Evolutionary conservation across 192 early-diverging fungal species (phyloP).

Genomic region (Umbelopsis sp.): DNA sequence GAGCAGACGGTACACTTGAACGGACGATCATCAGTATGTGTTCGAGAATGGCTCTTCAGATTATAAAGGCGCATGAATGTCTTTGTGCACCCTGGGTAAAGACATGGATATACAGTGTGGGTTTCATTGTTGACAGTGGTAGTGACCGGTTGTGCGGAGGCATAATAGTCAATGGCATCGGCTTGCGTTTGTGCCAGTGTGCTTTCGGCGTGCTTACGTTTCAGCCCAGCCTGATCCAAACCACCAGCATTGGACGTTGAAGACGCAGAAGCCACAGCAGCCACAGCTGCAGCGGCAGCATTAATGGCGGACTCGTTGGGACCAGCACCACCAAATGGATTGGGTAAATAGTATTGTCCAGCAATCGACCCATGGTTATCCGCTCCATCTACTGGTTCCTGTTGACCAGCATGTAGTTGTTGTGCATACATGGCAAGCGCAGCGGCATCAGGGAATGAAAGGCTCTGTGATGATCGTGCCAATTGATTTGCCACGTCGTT

Average conservation of each 20-base stretch:
- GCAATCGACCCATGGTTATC: conserved; percentile 17
- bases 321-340: conserved; percentile 23
- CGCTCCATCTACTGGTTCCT: conserved; percentile 1
- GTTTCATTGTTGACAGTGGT: conserved; percentile 37
- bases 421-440: conserved; percentile 36
- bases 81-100: conserved; percentile 78
- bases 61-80: conserved; percentile 88
- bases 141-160: conserved; percentile 35
- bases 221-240: conserved; percentile 2
- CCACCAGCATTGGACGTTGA: not conserved
- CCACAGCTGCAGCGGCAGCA: conserved; percentile 28
- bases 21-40: conserved; percentile 77
- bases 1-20: conserved; percentile 55
- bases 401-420: conserved; percentile 19
- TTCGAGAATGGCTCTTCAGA: conserved; percentile 79
- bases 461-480: conserved; percentile 10
- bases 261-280: conserved; percentile 21
- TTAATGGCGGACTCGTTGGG: conserved; percentile 19
- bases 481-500: conserved; percentile 18
- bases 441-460: conserved; percentile 30
- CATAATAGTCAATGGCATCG: conserved; percentile 34
- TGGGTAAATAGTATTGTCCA: conserved; percentile 22
- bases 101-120: conserved; percentile 50
- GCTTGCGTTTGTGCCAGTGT: conserved; percentile 29
- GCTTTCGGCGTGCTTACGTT: conserved; percentile 27